phyloP scores from a whole-genome alignment of 192 early-diverging fungal species.

The Obelidium mucronatum region DNA sequence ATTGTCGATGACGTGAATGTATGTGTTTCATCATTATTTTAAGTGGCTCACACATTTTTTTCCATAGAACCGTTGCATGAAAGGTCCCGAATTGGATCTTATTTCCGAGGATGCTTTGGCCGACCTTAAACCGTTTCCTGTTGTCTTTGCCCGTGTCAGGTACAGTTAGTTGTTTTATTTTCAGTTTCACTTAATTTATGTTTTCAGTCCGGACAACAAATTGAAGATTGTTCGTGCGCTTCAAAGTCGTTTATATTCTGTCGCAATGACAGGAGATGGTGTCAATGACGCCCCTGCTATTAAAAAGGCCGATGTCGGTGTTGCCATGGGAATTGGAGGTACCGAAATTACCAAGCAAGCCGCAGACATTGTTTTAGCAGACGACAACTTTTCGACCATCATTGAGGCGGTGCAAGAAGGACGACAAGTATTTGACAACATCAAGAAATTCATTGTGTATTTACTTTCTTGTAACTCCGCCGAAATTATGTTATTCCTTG shows the following conservation, averaged over 20 bases:
- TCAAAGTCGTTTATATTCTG: constrained; percentile 73
- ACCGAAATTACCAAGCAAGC: constrained; percentile 99
- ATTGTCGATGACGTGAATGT: constrained; percentile 74
- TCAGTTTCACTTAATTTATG: not conserved
- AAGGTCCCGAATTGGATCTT: constrained; percentile 88
- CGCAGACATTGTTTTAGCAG: constrained; percentile 92
- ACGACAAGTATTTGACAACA: constrained; percentile 96
- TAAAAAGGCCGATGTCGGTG: constrained; percentile 94
- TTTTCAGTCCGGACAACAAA: constrained; percentile 87
- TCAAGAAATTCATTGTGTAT: constrained; percentile 96
- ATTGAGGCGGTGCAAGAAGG: constrained; percentile 94
- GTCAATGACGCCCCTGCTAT: constrained; percentile 95
- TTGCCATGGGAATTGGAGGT: constrained; percentile 96
- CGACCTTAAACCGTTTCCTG: constrained; percentile 85
- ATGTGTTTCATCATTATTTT: not conserved
- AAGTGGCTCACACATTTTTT: not conserved
- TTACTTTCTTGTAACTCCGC: constrained; percentile 93
- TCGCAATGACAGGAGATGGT: constrained; percentile 96
- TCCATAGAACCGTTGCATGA: constrained; percentile 75
- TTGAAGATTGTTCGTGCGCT: constrained; percentile 93
- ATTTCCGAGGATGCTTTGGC: constrained; percentile 88
- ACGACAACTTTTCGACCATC: constrained; percentile 97
- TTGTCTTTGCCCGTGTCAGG: constrained; percentile 95
- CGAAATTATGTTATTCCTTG: constrained; percentile 90
- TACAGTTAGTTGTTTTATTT: constrained; percentile 17